Percentiles rank a stretch among this genome's conserved stretches.
phyloP scores from a whole-genome alignment of 2,329 filamentous ascomycete species.

The Aspergillus sclerotialis region DNA sequence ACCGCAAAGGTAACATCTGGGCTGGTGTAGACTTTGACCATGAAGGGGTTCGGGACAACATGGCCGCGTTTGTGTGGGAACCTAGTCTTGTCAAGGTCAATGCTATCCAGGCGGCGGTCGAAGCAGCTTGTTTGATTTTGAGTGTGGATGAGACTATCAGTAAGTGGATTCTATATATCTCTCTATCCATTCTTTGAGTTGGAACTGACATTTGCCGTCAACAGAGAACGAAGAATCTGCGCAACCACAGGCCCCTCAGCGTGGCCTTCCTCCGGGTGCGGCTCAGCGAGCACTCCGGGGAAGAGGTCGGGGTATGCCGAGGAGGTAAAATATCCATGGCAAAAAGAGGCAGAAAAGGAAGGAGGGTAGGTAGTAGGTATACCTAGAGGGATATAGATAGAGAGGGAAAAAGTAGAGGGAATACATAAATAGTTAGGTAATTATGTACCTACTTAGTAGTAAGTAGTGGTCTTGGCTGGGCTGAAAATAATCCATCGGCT shows the following conservation, averaged over 20 bases:
- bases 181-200: background rate
- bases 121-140: slow-evolving; percentile 90
- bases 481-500: too few species aligned
- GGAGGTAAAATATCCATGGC: too few species aligned
- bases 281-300: slow-evolving; percentile 84
- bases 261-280: slow-evolving; percentile 69
- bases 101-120: slow-evolving; percentile 89
- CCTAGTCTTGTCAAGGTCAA: slow-evolving; percentile 94
- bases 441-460: background rate
- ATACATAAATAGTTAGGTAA: slow-evolving; percentile 3
- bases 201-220: too few species aligned
- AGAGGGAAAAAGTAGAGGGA: slow-evolving; percentile 7
- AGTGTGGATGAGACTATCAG: slow-evolving; percentile 97
- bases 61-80: slow-evolving; percentile 96
- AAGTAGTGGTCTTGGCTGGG: background rate
- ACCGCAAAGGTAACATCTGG: slow-evolving; percentile 88
- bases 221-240: slow-evolving; percentile 84
- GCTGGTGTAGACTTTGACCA: slow-evolving; percentile 91
- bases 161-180: slow-evolving; percentile 29
- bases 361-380: slow-evolving; percentile 9
- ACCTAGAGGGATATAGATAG: background rate
- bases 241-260: slow-evolving; percentile 70
- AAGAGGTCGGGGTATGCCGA: slow-evolving; percentile 81
- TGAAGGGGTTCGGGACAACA: slow-evolving; percentile 90
- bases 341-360: slow-evolving; percentile 20